phyloP scores from a whole-genome alignment of 305 asterid genomes.

The Fraxinus sp. region DNA sequence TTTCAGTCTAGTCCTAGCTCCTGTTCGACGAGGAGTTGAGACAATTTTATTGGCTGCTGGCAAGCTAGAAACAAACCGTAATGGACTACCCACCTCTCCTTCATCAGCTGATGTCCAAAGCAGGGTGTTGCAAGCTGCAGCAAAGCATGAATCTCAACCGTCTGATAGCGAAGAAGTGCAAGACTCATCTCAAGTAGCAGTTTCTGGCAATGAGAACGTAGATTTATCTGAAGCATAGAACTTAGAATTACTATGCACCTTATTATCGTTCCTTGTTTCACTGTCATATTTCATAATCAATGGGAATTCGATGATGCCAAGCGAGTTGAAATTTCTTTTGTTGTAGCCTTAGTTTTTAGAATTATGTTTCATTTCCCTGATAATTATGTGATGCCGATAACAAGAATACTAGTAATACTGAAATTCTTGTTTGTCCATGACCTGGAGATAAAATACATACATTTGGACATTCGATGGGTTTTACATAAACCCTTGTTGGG shows the following conservation, averaged over 20 bases:
- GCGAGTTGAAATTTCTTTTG: background rate
- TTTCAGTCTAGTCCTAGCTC: constrained; percentile 62
- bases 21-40: constrained; percentile 64
- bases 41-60: constrained; percentile 78
- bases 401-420: background rate
- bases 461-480: background rate
- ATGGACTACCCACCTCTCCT: constrained; percentile 85
- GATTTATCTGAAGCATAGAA: constrained; percentile 68
- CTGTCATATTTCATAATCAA: background rate
- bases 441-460: background rate
- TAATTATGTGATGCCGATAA: background rate
- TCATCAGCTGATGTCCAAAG: constrained; percentile 78
- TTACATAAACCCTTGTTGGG: background rate
- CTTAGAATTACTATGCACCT: background rate
- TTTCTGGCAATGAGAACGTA: constrained; percentile 48
- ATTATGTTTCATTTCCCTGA: background rate
- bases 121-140: constrained; percentile 94
- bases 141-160: constrained; percentile 88
- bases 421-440: background rate
- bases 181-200: constrained; percentile 36
- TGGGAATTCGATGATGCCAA: background rate
- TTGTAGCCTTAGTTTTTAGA: background rate
- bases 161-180: constrained; percentile 48
- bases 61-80: constrained; percentile 59
- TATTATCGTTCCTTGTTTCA: background rate